A percentile compares a stretch with the other conserved stretches of the same genome.
These are phyloP conservation scores for Colletotrichum sp. DNA, from an alignment of 2,329 filamentous ascomycete species.

Conservation along the genomic window DNA sequence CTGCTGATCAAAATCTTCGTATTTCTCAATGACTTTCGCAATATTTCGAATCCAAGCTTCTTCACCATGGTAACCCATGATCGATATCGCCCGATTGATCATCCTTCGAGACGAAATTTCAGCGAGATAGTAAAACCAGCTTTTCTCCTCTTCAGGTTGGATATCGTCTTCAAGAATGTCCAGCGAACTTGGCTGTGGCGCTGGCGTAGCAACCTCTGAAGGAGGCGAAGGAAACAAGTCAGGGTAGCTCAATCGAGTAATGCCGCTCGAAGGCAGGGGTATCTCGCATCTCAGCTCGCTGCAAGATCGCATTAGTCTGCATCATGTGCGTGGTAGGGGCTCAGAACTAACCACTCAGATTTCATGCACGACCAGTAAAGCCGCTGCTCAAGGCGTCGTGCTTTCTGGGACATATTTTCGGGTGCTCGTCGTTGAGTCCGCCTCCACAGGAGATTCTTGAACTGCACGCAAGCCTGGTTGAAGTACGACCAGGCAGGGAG, in stretches of 20 bases:
- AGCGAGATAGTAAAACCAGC: slow-evolving; percentile 34
- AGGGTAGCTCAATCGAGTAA: slow-evolving; percentile 28
- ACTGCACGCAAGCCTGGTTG: slow-evolving; percentile 31
- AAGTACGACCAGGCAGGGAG: slow-evolving; percentile 34
- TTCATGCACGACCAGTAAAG: slow-evolving; percentile 39
- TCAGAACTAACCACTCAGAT: slow-evolving; percentile 29
- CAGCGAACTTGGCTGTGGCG: background rate
- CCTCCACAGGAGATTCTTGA: slow-evolving; percentile 23
- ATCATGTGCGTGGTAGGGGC: background rate
- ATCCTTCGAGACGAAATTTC: slow-evolving; percentile 33
- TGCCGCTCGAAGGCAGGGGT: slow-evolving; percentile 16
- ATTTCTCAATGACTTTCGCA: slow-evolving; percentile 21
- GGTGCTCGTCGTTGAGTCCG: background rate
- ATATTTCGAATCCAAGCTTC: slow-evolving; percentile 25
- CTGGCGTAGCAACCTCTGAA: slow-evolving; percentile 10
- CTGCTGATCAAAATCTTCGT: slow-evolving; percentile 25
- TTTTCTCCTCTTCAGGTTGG: slow-evolving; percentile 26
- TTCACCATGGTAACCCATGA: slow-evolving; percentile 15
- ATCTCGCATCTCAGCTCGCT: slow-evolving; percentile 22
- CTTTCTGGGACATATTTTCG: background rate
- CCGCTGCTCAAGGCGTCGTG: slow-evolving; percentile 27
- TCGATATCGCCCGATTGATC: slow-evolving; percentile 12
- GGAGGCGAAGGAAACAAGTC: slow-evolving; percentile 33
- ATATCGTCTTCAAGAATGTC: slow-evolving; percentile 14
- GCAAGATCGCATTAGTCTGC: background rate